These are phyloP conservation scores for Thraustochytrium sp. DNA, from an alignment of 352 stramenopile species.

Conservation along the genomic window DNA sequence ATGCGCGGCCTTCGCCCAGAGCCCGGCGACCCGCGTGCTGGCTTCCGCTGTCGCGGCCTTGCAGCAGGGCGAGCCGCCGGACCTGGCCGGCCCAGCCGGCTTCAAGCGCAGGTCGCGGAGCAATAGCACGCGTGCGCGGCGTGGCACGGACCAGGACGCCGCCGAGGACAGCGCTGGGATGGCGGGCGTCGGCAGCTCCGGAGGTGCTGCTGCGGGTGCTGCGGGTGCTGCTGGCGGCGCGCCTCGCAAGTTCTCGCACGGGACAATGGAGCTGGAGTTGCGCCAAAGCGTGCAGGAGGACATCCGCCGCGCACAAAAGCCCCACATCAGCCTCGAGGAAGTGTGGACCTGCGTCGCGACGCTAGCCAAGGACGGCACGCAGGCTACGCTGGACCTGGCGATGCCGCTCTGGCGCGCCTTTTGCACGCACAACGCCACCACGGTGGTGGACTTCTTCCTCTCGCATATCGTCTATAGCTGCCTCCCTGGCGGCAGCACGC, in stretches of 20 bases:
- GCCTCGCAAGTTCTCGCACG: not conserved
- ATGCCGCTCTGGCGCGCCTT: slow-evolving; percentile 9
- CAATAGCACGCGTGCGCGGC: not conserved
- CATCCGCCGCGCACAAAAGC: slow-evolving; percentile 7
- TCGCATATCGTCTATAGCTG: not conserved
- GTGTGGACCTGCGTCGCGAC: not conserved
- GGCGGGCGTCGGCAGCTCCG: too few species aligned
- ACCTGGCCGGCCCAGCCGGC: not conserved
- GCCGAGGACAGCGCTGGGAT: not conserved
- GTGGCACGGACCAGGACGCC: not conserved
- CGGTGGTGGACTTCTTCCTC: slow-evolving; percentile 19
- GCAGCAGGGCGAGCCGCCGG: not conserved
- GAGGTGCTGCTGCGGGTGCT: too few species aligned
- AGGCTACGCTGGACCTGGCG: not conserved
- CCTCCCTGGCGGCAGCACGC: not conserved
- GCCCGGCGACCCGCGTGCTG: not conserved
- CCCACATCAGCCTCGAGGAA: not conserved
- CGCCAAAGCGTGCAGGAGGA: slow-evolving; percentile 1
- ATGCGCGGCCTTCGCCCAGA: not conserved
- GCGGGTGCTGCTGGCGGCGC: not conserved
- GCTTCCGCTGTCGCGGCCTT: not conserved
- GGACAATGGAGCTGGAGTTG: slow-evolving; percentile 10
- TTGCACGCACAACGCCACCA: not conserved
- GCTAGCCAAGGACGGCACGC: not conserved
- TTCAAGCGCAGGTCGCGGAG: not conserved